Evolutionary conservation across 2,329 filamentous ascomycete genomes (phyloP).

Genomic region (Talaromyces islandicus): DNA sequence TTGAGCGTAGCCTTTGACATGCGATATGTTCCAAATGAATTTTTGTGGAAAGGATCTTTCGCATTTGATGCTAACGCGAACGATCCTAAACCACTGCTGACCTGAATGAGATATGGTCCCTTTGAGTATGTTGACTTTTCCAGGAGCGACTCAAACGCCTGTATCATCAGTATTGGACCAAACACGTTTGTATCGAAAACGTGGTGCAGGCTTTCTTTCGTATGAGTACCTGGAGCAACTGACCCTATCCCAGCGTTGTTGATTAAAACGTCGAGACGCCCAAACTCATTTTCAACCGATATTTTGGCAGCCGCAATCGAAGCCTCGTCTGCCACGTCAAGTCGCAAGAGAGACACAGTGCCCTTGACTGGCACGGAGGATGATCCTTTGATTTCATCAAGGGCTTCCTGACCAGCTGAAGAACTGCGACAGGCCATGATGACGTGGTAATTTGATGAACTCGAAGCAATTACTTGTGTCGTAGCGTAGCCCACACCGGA

Average conservation of each 20-base stretch:
- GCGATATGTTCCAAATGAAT: conserved; percentile 12
- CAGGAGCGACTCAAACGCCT: conserved; percentile 3
- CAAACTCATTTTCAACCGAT: background rate
- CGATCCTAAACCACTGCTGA: conserved; percentile 21
- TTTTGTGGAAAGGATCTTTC: background rate
- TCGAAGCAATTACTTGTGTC: conserved; percentile 15
- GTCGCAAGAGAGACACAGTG: conserved; percentile 1
- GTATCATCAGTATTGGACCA: background rate
- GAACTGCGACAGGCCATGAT: conserved; percentile 1
- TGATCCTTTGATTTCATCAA: background rate
- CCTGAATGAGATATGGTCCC: conserved; percentile 1
- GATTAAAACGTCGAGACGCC: conserved; percentile 38
- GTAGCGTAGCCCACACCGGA: conserved; percentile 21
- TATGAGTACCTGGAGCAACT: background rate
- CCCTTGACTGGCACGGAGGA: background rate
- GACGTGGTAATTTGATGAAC: conserved; percentile 11
- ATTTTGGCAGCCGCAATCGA: conserved; percentile 3
- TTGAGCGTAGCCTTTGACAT: conserved; percentile 9
- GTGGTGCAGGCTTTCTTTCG: conserved; percentile 6
- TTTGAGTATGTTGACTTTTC: background rate
- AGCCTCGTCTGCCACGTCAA: conserved; percentile 6
- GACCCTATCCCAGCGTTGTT: conserved; percentile 36
- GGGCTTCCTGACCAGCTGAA: background rate
- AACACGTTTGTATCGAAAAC: conserved; percentile 7
- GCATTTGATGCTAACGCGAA: background rate